Evolutionary conservation across 2,329 filamentous ascomycete species (phyloP).

Genomic region (Beauveria varroae): DNA sequence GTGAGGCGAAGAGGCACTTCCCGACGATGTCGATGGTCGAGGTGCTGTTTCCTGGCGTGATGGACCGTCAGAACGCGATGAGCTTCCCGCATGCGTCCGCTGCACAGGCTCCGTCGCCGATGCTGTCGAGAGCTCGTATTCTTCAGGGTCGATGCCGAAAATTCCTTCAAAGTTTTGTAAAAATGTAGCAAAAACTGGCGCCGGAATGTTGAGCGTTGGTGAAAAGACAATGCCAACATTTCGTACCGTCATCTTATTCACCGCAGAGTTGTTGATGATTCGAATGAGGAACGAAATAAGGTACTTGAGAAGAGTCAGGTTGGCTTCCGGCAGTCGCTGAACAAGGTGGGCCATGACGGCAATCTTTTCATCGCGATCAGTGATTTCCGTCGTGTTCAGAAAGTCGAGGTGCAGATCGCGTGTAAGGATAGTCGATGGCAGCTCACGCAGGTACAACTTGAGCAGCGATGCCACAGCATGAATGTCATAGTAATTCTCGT

Average conservation of each 20-base stretch:
- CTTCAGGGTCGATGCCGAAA: constrained; percentile 65
- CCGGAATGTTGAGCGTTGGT: constrained; percentile 91
- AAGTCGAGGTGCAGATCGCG: constrained; percentile 87
- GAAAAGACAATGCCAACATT: constrained; percentile 99
- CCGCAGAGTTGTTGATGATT: constrained; percentile 81
- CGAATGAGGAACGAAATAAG: constrained; percentile 83
- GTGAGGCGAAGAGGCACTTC: constrained; percentile 41
- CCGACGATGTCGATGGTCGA: constrained; percentile 43
- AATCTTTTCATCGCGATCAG: constrained; percentile 69
- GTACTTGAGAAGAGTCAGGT: constrained; percentile 74
- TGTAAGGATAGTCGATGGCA: constrained; percentile 86
- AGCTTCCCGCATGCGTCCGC: constrained; percentile 24
- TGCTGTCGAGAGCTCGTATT: constrained; percentile 49
- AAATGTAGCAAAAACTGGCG: constrained; percentile 88
- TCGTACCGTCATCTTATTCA: constrained; percentile 97
- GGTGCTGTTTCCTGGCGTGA: constrained; percentile 28
- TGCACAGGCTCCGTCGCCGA: constrained; percentile 29
- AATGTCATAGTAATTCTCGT: constrained; percentile 85
- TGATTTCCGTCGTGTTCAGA: constrained; percentile 71
- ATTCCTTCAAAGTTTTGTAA: constrained; percentile 84
- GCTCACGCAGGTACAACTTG: constrained; percentile 87
- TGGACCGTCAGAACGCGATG: constrained; percentile 21
- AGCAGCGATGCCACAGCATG: constrained; percentile 91
- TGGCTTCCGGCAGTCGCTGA: constrained; percentile 69
- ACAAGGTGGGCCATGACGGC: constrained; percentile 69